phyloP scores from a whole-genome alignment of 2,329 filamentous ascomycete species.

The Trichothecium sympodiale region DNA sequence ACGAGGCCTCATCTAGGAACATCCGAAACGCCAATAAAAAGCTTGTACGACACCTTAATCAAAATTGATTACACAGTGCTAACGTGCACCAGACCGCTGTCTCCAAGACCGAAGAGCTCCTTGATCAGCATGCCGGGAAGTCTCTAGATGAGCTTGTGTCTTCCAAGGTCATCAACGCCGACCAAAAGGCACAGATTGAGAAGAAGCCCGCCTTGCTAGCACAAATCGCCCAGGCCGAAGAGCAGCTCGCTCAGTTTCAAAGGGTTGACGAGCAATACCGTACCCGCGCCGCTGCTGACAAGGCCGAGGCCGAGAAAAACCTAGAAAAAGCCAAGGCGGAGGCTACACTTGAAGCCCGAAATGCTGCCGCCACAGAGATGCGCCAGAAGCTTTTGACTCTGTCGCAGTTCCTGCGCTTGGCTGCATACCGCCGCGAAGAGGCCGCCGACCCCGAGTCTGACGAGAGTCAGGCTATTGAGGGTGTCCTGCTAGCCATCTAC shows the following conservation, averaged over 20 bases:
- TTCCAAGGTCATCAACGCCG: slow-evolving; percentile 64
- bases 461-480: slow-evolving; percentile 73
- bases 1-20: slow-evolving; percentile 41
- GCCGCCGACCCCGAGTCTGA: slow-evolving; percentile 54
- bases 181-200: slow-evolving; percentile 65
- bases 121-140: slow-evolving; percentile 59
- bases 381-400: slow-evolving; percentile 57
- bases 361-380: slow-evolving; percentile 35
- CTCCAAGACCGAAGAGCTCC: slow-evolving; percentile 59
- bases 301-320: slow-evolving; percentile 48
- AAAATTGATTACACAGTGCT: slow-evolving; percentile 2
- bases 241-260: slow-evolving; percentile 63
- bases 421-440: slow-evolving; percentile 63
- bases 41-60: slow-evolving; percentile 48
- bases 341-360: slow-evolving; percentile 38
- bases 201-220: slow-evolving; percentile 66
- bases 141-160: slow-evolving; percentile 63
- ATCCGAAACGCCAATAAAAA: slow-evolving; percentile 93
- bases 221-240: slow-evolving; percentile 59
- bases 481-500: slow-evolving; percentile 68
- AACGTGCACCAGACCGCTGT: slow-evolving; percentile 46
- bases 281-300: slow-evolving; percentile 44
- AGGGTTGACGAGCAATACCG: slow-evolving; percentile 67
- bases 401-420: slow-evolving; percentile 71
- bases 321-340: slow-evolving; percentile 45